Percentiles rank a stretch among this genome's conserved stretches.
phyloP scores from a whole-genome alignment of 73 alveolate species.

The Blepharisma stoltei region DNA sequence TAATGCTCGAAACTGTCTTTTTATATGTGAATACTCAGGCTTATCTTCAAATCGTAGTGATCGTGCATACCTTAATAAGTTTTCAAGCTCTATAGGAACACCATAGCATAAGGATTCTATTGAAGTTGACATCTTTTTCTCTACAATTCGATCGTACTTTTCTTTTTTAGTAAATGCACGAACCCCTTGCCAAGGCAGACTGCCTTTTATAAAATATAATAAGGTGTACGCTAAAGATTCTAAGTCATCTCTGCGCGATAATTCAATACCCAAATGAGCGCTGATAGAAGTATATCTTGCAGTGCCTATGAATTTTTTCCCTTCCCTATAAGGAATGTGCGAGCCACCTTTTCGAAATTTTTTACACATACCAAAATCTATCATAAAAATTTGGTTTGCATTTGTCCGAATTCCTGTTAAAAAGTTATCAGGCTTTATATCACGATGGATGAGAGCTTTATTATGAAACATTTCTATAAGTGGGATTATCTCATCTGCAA shows the following conservation, averaged over 20 bases:
- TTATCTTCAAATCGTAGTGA: conserved; percentile 60
- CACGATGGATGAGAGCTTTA: conserved; percentile 72
- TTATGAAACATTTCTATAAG: conserved; percentile 78
- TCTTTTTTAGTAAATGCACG: conserved; percentile 62
- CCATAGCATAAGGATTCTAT: conserved; percentile 45
- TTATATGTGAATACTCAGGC: conserved; percentile 78
- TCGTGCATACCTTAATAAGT: conserved; percentile 56
- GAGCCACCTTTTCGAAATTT: conserved; percentile 42
- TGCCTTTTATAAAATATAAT: conserved; percentile 71
- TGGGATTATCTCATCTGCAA: conserved; percentile 80
- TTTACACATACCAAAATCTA: conserved; percentile 89
- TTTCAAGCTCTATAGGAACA: conserved; percentile 65
- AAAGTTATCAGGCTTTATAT: conserved; percentile 73
- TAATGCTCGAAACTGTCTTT: conserved; percentile 54
- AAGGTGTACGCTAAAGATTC: conserved; percentile 79
- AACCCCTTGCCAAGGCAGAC: conserved; percentile 88
- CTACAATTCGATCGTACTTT: conserved; percentile 45
- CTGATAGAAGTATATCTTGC: conserved; percentile 73
- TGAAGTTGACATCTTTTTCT: conserved; percentile 44
- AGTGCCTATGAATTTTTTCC: conserved; percentile 77
- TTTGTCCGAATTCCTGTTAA: conserved; percentile 58
- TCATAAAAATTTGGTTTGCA: conserved; percentile 67
- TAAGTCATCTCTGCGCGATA: conserved; percentile 85
- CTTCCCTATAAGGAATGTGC: conserved; percentile 64
- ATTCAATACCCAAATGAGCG: conserved; percentile 73